Percentiles rank a stretch among this genome's conserved stretches.
These are phyloP conservation scores for Plantago rigida DNA, from an alignment of 305 asterid genomes.

Conservation along the genomic window DNA sequence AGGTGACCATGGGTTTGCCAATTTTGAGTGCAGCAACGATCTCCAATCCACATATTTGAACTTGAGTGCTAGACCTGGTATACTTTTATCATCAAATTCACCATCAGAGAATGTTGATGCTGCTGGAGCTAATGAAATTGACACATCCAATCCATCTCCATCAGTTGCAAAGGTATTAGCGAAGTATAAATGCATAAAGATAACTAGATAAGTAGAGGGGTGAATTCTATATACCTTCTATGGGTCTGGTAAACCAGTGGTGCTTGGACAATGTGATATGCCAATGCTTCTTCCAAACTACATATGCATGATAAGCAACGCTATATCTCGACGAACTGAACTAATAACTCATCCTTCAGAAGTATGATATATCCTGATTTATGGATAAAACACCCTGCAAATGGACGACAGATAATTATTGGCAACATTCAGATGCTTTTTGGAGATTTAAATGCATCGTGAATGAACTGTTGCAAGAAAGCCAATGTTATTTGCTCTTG, in stretches of 20 bases:
- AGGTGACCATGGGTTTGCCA: conserved; percentile 31
- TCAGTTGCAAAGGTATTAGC: conserved; percentile 53
- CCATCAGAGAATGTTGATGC: conserved; percentile 35
- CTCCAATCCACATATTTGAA: conserved; percentile 32
- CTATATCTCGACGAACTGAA: neutral
- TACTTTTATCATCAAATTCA: conserved; percentile 32
- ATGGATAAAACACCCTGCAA: conserved; percentile 1
- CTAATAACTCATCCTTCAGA: neutral
- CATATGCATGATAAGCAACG: conserved; percentile 13
- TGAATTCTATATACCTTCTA: conserved; percentile 12
- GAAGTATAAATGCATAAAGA: neutral
- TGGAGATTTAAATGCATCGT: no score
- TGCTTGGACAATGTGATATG: conserved; percentile 7
- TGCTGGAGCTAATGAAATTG: conserved; percentile 33
- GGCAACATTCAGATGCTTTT: no score
- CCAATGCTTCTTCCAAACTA: conserved; percentile 9
- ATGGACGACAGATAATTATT: no score
- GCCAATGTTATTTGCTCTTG: no score
- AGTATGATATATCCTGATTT: conserved; percentile 3
- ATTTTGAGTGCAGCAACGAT: conserved; percentile 32
- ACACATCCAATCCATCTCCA: conserved; percentile 37
- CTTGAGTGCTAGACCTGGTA: conserved; percentile 32
- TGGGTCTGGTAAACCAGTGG: conserved; percentile 3
- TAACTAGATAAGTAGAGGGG: conserved; percentile 3
- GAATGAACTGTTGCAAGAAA: no score